phyloP scores from a whole-genome alignment of 2,329 filamentous ascomycete species.

The Thielaviopsis ethacetica region DNA sequence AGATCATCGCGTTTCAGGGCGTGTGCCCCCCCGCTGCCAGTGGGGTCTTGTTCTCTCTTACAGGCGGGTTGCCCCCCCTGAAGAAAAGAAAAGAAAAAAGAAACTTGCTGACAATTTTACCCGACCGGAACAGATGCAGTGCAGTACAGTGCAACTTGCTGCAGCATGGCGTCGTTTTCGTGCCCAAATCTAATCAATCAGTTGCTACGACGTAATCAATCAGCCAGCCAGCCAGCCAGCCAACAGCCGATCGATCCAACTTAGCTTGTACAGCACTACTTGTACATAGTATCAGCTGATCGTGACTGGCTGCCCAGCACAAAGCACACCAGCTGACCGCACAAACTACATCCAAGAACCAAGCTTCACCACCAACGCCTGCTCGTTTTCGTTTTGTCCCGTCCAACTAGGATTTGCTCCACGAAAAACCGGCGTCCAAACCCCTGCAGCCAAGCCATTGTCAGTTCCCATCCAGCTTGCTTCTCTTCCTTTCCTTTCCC shows the following conservation, averaged over 20 bases:
- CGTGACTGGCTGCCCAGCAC: background rate
- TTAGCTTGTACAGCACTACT: background rate
- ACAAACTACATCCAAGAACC: background rate
- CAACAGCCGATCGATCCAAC: too few species aligned
- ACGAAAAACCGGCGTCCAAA: background rate
- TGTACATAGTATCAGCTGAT: background rate
- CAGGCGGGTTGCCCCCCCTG: background rate
- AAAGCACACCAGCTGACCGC: background rate
- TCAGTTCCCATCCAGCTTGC: background rate
- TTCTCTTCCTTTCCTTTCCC: too few species aligned
- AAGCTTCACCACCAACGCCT: background rate
- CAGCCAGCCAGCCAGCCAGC: too few species aligned
- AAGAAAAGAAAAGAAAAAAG: background rate
- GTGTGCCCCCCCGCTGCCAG: background rate
- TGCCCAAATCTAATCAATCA: too few species aligned
- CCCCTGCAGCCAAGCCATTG: background rate
- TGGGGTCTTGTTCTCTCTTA: background rate
- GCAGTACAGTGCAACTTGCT: too few species aligned
- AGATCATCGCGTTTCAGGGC: slow-evolving; percentile 4
- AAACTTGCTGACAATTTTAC: background rate
- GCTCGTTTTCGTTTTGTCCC: background rate
- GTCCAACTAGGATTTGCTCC: background rate
- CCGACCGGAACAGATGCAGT: too few species aligned
- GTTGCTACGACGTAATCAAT: too few species aligned
- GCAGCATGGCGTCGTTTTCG: too few species aligned